Conservation (phyloP, 805 yeast genomes). For the Groenewaldozyma tartarivorans region DNA sequence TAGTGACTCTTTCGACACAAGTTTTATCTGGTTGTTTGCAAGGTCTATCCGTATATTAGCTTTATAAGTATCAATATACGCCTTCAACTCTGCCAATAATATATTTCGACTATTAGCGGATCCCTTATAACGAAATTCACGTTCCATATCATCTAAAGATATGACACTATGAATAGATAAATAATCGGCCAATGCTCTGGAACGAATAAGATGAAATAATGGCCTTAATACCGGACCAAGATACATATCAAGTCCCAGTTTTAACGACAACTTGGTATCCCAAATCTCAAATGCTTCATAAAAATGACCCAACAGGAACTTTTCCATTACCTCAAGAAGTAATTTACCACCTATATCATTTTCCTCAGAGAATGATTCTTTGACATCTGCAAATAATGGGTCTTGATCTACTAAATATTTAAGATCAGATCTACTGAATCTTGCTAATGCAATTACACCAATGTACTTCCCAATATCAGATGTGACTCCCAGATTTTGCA, state of each 20-base stretch:
- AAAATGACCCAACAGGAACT: not conserved
- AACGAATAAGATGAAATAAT: constrained; percentile 3
- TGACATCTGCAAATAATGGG: constrained; percentile 4
- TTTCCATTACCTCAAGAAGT: not conserved
- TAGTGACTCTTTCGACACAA: not conserved
- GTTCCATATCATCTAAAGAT: constrained; percentile 4
- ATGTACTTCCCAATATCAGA: constrained; percentile 10
- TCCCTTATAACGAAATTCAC: constrained; percentile 3
- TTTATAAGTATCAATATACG: not conserved
- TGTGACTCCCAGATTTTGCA: not conserved
- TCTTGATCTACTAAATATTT: constrained; percentile 12
- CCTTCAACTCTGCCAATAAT: not conserved
- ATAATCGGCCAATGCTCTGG: constrained; percentile 8
- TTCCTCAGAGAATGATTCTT: not conserved
- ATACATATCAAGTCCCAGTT: constrained; percentile 6
- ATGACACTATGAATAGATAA: constrained; percentile 6
- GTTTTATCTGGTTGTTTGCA: not conserved
- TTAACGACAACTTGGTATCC: not conserved
- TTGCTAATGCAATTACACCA: constrained; percentile 13
- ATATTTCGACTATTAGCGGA: not conserved
- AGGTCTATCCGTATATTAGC: not conserved
- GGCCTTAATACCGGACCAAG: constrained; percentile 3
- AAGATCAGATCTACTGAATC: constrained; percentile 10
- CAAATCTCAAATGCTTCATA: constrained; percentile 6
- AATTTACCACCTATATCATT: not conserved